phyloP scores from a whole-genome alignment of 208 protist species.

The Acanthamoeba triangularis region DNA sequence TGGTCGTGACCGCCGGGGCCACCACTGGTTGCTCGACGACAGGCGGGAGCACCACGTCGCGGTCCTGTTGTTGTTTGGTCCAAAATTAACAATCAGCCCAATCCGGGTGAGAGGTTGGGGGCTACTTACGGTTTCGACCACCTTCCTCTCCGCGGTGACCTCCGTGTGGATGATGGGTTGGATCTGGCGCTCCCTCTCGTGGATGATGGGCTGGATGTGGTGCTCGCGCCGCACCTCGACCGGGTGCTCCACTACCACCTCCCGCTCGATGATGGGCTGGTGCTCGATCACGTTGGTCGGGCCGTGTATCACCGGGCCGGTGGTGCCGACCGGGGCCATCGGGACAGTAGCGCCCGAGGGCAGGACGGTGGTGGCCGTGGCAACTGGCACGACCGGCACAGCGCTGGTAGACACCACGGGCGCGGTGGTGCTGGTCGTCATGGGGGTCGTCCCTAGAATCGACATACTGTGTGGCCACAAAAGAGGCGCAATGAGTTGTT shows the following conservation, averaged over 20 bases:
- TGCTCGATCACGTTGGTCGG: neutral
- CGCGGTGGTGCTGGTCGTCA: too few species aligned
- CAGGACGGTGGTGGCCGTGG: neutral
- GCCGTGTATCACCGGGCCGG: neutral
- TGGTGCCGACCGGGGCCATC: neutral
- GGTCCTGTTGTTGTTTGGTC: neutral
- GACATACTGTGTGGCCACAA: too few species aligned
- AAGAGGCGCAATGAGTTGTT: too few species aligned
- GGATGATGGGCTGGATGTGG: slow-evolving; percentile 37
- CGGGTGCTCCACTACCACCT: slow-evolving; percentile 8
- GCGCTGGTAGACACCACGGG: neutral
- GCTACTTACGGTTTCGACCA: neutral
- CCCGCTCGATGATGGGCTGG: neutral
- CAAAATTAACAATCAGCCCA: neutral
- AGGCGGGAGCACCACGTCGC: neutral
- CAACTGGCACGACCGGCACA: neutral
- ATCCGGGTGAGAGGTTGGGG: neutral
- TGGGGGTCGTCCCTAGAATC: neutral
- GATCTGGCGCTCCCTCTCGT: neutral
- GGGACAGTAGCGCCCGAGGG: neutral
- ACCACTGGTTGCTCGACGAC: neutral
- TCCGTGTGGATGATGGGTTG: neutral
- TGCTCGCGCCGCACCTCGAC: slow-evolving; percentile 35
- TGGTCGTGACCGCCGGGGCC: neutral
- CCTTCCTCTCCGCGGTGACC: neutral